Evolutionary conservation across 768 basidiomycete species (phyloP), one percentile per base, ranked within the genome.

Genomic region (Boletus insuetus): DNA sequence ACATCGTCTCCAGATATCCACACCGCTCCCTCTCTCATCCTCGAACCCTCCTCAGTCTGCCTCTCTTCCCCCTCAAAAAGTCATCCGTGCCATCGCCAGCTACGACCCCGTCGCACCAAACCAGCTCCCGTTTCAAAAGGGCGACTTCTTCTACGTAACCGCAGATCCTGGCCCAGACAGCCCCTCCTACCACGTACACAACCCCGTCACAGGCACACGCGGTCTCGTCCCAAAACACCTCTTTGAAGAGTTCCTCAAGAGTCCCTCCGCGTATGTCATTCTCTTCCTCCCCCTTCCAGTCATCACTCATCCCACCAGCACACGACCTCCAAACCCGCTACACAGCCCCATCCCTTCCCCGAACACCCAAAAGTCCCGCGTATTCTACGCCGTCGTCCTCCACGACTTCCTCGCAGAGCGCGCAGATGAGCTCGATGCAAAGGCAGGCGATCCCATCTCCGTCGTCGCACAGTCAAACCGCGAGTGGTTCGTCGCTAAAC

Each of bases 401-500:
- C 96, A 98, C 66, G 95, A 98, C 66, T 99, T 99, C 63, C 70
- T 77, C 13, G 95, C 97, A n/a, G 97, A 99, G 72, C 83, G 97
- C 43, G 82, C 91, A 5, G 97, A 99, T 69, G 97, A 99, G 67
- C 84, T 99, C 44, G 95, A 96, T 57, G 96, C 96, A 2, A 94
- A 89, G 65, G 83, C 87, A 1, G 96, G 95, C 35, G 97, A 99
- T 65, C 81, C 91, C 9, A 91, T 99, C 68, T 90, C 95, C 17
- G 93, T 99, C 56, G 97, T 98, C 53, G 97, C 97, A 0, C 97
- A 98, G 71, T 98, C 95, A n/a, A 99, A 98, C 68, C 92, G 94
- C 60, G 97, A 99, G 71, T 99, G 97, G 97, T 98, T 98, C 71
- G 97, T 99, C 46, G 97, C 97, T 26, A 99, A 99, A 73, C 94